Percentiles rank a stretch among this genome's conserved stretches.
phyloP scores from a whole-genome alignment of 441 rosid genomes.

The Erysimum pusillum region DNA sequence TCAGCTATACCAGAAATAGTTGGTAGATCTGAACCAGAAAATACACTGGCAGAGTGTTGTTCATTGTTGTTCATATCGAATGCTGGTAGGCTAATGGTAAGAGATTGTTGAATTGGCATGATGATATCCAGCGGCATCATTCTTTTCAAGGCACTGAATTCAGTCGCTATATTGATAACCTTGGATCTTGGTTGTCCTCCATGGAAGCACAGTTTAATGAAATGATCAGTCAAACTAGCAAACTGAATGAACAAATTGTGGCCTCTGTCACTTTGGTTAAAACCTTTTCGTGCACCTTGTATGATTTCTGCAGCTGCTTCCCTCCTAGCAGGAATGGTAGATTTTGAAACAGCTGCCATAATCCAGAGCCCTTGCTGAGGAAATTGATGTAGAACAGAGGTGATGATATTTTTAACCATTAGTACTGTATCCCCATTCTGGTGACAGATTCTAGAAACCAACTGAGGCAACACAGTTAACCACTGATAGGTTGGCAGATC shows the following conservation, averaged over 20 bases:
- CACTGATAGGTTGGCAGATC: slow-evolving; percentile 98
- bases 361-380: slow-evolving; percentile 99
- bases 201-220: slow-evolving; percentile 93
- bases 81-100: slow-evolving; percentile 83
- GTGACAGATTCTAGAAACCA: slow-evolving; percentile 99
- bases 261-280: slow-evolving; percentile 76
- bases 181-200: slow-evolving; percentile 85
- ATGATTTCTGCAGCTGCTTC: slow-evolving; percentile 98
- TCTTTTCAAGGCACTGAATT: slow-evolving; percentile 98
- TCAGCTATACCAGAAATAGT: slow-evolving; percentile 91
- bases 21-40: slow-evolving; percentile 87
- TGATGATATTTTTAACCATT: slow-evolving; percentile 83
- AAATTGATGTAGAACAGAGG: slow-evolving; percentile 86
- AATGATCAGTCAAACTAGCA: slow-evolving; percentile 91
- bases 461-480: slow-evolving; percentile 95
- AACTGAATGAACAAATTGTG: slow-evolving; percentile 89
- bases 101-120: slow-evolving; percentile 97
- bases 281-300: slow-evolving; percentile 91
- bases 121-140: slow-evolving; percentile 97
- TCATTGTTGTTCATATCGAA: slow-evolving; percentile 62
- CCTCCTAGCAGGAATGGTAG: slow-evolving; percentile 91
- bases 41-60: slow-evolving; percentile 69
- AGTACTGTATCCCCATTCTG: slow-evolving; percentile 90
- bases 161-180: slow-evolving; percentile 91
- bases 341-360: slow-evolving; percentile 99